Evolutionary conservation across 495 filamentous ascomycete genomes (phyloP), one percentile per base, ranked within the genome.

Genomic region (Poronia punctata): DNA sequence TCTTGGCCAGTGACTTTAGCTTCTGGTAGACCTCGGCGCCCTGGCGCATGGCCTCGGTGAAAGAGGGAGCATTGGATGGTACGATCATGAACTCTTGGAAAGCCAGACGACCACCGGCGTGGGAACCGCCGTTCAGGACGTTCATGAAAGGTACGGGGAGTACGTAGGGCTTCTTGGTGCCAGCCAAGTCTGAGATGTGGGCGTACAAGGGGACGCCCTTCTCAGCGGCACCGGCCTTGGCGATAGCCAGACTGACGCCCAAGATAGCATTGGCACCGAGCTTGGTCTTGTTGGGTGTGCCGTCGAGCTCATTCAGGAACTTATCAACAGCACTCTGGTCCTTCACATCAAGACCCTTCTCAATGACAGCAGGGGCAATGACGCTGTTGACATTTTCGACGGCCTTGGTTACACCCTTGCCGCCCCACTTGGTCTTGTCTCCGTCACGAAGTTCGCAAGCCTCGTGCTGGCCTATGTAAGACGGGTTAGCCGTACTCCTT

Each of bases 31-130:
- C 87, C 70, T 98, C 90, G 53, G 88, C 70, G 53, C 90, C 90
- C 71, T 92, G 85, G 61, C 90, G 88, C 74, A 98, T 81, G 62
- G 81, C 90, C 79, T 98, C 90, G 53, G 81, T 79, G 79, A 98
- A 98, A 42, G 84, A 77, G 42, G 85, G 79, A 50, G 90, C 90
- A 36, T 65, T 59, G 36, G 75, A 80, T 45, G 93, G 93, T 34
- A 97, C 93, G 56, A 99, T 95, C 93, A 99, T 99, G 81, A 99
- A 99, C 69, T 99, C 93, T 71, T 99, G 93, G 83, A 99, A 99
- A 48, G 93, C 93, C 42, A 99, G 75, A 65, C 92, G 87, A 57
- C 93, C 93, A 78, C 93, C 93, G 49, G 93, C 93, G 74, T 99
- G 93, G 57, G 90, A 97, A 48, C 92, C 92, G 71, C 93, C 93